These are phyloP conservation scores for Saccharomyces hybrid DNA, from an alignment of 1,139 yeast genomes.

Conservation along the genomic window DNA sequence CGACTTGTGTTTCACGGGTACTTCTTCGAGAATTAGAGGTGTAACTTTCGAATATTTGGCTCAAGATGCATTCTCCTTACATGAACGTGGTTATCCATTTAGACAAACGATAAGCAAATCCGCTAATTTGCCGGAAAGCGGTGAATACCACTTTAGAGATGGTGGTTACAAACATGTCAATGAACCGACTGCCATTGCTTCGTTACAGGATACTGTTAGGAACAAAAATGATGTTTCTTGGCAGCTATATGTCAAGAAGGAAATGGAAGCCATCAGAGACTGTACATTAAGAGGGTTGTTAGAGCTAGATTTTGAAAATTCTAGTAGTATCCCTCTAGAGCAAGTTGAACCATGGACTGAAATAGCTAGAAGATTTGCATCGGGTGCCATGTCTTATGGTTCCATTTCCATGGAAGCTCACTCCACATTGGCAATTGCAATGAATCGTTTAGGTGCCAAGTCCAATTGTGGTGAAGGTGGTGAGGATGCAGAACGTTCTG, in stretches of 20 bases:
- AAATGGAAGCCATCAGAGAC: conserved; percentile 82
- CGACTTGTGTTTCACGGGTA: conserved; percentile 93
- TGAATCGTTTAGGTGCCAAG: conserved; percentile 96
- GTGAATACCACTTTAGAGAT: conserved; percentile 98
- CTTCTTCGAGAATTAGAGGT: conserved; percentile 95
- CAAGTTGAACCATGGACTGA: conserved; percentile 99
- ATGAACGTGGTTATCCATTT: conserved; percentile 83
- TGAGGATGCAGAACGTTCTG: conserved; percentile 90
- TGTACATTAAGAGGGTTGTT: conserved; percentile 92
- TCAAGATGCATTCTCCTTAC: conserved; percentile 90
- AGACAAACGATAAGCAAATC: conserved; percentile 64
- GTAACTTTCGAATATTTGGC: conserved; percentile 92
- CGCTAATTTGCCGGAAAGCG: conserved; percentile 78
- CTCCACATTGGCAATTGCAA: conserved; percentile 94
- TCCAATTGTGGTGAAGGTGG: conserved; percentile 99
- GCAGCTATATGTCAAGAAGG: conserved; percentile 82
- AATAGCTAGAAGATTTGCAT: conserved; percentile 91
- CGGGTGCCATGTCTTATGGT: conserved; percentile 99
- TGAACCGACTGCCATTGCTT: conserved; percentile 91
- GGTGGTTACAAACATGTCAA: conserved; percentile 96
- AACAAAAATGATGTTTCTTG: conserved; percentile 92
- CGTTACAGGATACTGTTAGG: conserved; percentile 93
- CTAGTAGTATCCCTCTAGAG: conserved; percentile 79
- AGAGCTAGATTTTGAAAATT: conserved; percentile 72
- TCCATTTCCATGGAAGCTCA: conserved; percentile 98